Base-by-base conservation (phyloP, 306 rosid genomes). In the Sesbania bispinosa region DNA sequence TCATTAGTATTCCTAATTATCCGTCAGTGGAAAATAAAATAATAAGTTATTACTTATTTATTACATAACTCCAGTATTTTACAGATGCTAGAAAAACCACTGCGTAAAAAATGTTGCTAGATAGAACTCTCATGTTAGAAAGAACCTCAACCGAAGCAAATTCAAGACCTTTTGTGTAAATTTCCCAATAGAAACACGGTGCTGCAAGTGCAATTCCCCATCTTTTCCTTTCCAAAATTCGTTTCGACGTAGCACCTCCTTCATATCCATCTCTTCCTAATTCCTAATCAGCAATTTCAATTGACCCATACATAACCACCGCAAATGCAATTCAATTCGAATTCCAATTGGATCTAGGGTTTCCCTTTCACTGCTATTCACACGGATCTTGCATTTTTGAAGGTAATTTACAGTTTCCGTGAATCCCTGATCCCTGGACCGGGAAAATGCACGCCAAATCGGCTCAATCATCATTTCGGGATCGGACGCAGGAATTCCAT, bases 401-500 rank as follows among this genome's bases (percentile, higher is more conserved):
- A 20, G 63, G 2, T 2, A n/a, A n/a, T n/a, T n/a, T n/a, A n/a
- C 26, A 3, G 7, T 6, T 11, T 4, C 67, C 73, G 43, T 46
- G 77, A 85, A 88, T 82, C 86, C 79, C 77, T 4, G 73, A 76
- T n/a, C n/a, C n/a, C n/a, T n/a, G n/a, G n/a, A 90, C 73, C 59
- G 6, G 3, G 0, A 68, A 68, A 19, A 77, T 77, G 99, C 83
- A 77, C 76, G 64, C 79, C 65, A 88, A 85, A 84, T 73, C 85
- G 24, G 41, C 88, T 10, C 99, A 94, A 36, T 84, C 93, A n/a
- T 82, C 95, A 5, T 86, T 79, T 69, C 86, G 97, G 66, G 99
- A 95, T 82, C 88, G 96, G 69, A 88, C 97, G 52, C 90, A 59
- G 3, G 99, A 95, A 75, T 91, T 95, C 48, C 90, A 82, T 55